Evolutionary conservation across 2,329 filamentous ascomycete genomes (phyloP), one percentile per base, ranked within the genome.

Genomic region (Colletotrichum lindemuthianum): DNA sequence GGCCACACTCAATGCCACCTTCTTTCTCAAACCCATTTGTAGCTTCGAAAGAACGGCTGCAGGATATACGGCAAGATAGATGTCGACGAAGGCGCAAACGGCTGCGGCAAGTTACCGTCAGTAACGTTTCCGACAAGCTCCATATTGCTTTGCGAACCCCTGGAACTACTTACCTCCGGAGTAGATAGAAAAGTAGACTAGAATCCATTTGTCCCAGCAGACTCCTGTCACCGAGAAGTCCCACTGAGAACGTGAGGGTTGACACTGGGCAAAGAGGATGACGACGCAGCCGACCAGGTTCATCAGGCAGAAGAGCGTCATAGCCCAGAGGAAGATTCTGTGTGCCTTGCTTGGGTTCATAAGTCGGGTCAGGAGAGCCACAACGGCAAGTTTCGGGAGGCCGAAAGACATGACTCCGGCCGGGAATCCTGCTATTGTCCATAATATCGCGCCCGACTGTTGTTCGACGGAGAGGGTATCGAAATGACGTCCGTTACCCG

Each of bases 41-140:
- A 81, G 69, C 8, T 70, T 69, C 43, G 67, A 76, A 0, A 82
- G 71, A 0, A 81, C 73, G 3, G 77, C 52, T 2, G 75, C 73
- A 0, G 79, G 79, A 41, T 81, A 81, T 0, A 80, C 66, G 13
- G 79, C 78, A 6, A 81, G 73, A 54, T 81, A 81, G 1, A 81
- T 68, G 64, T 81, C 79, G n/a, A 76, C 72, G 32, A 75, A 68
- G 1, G 72, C 77, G 12, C 75, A 79, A 15, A 76, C 68, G 0
- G 70, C 75, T 77, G 51, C 36, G 12, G 5, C 4, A 4, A 24
- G 3, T 12, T 4, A 1, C 4, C 0, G 50, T 45, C 49, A 37
- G 8, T 5, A 44, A 34, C 24, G 40, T 12, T 2, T 7, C 24
- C 33, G 13, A 49, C 47, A 7, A 13, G 24, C 12, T 60, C 7